Base-by-base conservation (phyloP, 805 yeast species). In the Ogataea chonburiensis region DNA sequence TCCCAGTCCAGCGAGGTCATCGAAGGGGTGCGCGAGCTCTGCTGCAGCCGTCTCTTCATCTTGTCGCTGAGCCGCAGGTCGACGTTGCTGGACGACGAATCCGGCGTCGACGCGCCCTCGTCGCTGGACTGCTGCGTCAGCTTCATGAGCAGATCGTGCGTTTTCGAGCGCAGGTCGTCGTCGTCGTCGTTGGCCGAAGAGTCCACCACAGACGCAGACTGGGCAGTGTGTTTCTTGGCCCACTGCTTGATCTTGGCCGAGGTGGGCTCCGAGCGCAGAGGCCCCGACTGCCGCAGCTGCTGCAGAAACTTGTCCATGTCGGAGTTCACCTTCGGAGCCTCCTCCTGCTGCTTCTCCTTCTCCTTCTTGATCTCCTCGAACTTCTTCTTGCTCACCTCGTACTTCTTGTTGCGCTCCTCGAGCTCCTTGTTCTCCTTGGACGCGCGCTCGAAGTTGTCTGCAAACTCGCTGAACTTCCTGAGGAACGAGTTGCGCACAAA, bases 231-330 rank as follows among this genome's bases (percentile, higher is more conserved):
- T 53, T 72, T 79, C 46, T 88, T 75, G 38, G 86, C 82, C 49
- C 80, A 67, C 1, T 91, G 95, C 36, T 93, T 70, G 50, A 86
- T 77, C 50, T 95, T 70, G 0, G 95, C 94, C 3, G 87, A 75
- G 2, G 86, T 67, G 1, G 93, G 77, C 44, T 88, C 93, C 5
- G 86, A 79, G 43, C 79, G 77, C 5, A 79, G 63, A 8, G 93
- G 85, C 1, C 91, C 95, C 0, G 93, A 86, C 12, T 89, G 88
- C 54, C 88, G 82, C 53, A 93, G 72, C 53, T 84, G 86, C 57
- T 88, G 95, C 40, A 93, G 70, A 31, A 93, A 67, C 22, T 82
- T 76, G 58, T 93, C 98, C 84, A 93, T 87, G 26, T 87, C 83
- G 31, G 60, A 51, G 21, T 40, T 54, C 30, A 42, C 46, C 14